Evolutionary conservation across 202 grass and related monocot genomes (phyloP).

Genomic region (Musa balbisiana): DNA sequence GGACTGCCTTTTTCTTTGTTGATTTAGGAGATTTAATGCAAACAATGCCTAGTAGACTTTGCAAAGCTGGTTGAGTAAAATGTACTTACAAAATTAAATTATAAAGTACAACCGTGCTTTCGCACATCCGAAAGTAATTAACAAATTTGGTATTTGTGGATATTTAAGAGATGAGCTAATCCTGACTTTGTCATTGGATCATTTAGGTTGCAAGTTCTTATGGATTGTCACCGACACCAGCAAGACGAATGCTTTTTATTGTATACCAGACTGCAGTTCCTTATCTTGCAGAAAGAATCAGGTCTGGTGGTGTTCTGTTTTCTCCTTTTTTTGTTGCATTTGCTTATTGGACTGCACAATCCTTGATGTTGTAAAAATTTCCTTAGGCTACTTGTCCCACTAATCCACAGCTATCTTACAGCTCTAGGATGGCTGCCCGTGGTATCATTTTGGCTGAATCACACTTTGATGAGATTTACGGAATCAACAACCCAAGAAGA

Average conservation of each 20-base stretch:
- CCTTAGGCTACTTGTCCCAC: constrained; percentile 10
- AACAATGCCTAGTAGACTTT: too few species aligned
- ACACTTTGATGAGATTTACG: constrained; percentile 45
- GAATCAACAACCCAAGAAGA: constrained; percentile 31
- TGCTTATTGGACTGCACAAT: constrained; percentile 2
- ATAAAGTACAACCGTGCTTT: too few species aligned
- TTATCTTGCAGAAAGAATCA: constrained; percentile 90
- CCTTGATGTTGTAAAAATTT: constrained; percentile 15
- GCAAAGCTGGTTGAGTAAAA: too few species aligned
- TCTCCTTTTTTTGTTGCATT: constrained; percentile 11
- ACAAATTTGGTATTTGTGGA: too few species aligned
- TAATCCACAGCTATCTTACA: constrained; percentile 30
- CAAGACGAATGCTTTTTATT: constrained; percentile 74
- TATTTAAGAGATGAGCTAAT: too few species aligned
- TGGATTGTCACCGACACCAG: constrained; percentile 79
- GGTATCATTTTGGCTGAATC: constrained; percentile 68
- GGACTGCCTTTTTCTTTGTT: too few species aligned
- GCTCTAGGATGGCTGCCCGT: constrained; percentile 82
- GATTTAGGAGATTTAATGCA: too few species aligned
- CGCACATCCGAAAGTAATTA: too few species aligned
- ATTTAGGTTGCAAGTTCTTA: constrained; percentile 58
- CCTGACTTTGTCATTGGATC: too few species aligned
- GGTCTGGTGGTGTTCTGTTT: constrained; percentile 27
- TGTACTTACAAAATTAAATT: too few species aligned
- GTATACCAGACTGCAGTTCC: constrained; percentile 83